Base-by-base conservation (phyloP, 345 rosid genomes). In the Litchi chinensis region DNA sequence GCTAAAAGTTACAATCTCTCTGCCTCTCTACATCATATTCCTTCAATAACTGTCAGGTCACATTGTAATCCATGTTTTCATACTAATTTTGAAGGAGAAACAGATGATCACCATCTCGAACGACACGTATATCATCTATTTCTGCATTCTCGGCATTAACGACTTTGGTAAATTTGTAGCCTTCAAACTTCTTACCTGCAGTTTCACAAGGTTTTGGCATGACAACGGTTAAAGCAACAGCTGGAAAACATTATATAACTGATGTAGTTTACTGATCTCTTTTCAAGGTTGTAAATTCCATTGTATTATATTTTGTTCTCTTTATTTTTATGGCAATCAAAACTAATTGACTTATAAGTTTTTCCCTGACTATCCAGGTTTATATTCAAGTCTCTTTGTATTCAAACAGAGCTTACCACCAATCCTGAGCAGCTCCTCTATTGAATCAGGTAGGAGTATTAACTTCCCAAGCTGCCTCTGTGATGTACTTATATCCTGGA, bases 91-190 rank as follows among this genome's bases (percentile, higher is more conserved):
- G 81, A 79, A 84, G 91, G 79, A 93, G 90, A 85, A 86, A 91
- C 87, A 96, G 91, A 83, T 92, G 91, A 87, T 96, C 99, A 77
- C 96, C 97, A 75, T 96, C 99, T 77, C 98, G 88, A 86, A 96
- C 87, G 77, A 94, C 97, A 81, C 78, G 18, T 80, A 88, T 79
- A 80, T 92, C 97, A 79, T 92, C 95, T 81, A 96, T 89, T 83
- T 90, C 97, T 71, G 97, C 92, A 21, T 89, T 92, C 77, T 91
- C 94, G 4, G 81, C 91, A 83, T 86, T 89, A 60, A 84, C 63
- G 60, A 93, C 86, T 83, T 82, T 86, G 39, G 81, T 83, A 81
- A 88, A 90, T 67, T n/a, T 85, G 87, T 81, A 70, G 76, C 88
- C 88, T 85, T 91, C 93, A 78, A 86, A 91, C 89, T 89, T 95